These are phyloP conservation scores for Lineolata rhizophorae DNA, from an alignment of 495 filamentous ascomycete genomes.

Conservation along the genomic window DNA sequence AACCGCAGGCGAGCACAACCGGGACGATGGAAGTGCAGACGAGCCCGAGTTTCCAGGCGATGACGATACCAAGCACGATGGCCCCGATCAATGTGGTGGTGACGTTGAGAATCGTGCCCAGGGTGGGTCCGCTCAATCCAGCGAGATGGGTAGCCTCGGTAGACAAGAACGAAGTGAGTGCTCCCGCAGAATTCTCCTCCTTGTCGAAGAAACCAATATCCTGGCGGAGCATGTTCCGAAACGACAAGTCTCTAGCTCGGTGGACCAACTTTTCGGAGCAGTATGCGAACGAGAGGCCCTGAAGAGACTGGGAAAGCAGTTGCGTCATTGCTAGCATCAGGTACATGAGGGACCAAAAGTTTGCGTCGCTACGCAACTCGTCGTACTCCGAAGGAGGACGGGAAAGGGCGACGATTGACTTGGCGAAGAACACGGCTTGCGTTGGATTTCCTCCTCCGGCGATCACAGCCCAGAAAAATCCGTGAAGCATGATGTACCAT, in stretches of 20 bases:
- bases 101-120: conserved; percentile 61
- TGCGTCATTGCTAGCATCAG: conserved; percentile 71
- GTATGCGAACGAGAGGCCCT: conserved; percentile 60
- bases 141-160: conserved; percentile 71
- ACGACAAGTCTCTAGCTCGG: conserved; percentile 56
- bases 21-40: conserved; percentile 65
- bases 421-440: conserved; percentile 80
- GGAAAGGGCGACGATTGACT: conserved; percentile 51
- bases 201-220: conserved; percentile 78
- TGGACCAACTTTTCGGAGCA: conserved; percentile 70
- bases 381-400: conserved; percentile 22
- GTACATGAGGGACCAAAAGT: conserved; percentile 92
- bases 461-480: conserved; percentile 56
- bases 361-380: conserved; percentile 38
- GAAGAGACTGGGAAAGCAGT: conserved; percentile 42
- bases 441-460: conserved; percentile 68
- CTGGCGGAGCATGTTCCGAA: conserved; percentile 76
- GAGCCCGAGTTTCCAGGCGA: conserved; percentile 82
- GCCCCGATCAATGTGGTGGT: conserved; percentile 50
- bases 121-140: conserved; percentile 57
- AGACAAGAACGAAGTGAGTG: conserved; percentile 64
- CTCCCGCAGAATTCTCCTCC: conserved; percentile 67
- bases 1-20: conserved; percentile 56
- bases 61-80: conserved; percentile 37
- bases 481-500: conserved; percentile 48